Evolutionary conservation across 345 rosid species (phyloP), one percentile per base, ranked within the genome.

Genomic region (Eucalyptus lansdowneana): DNA sequence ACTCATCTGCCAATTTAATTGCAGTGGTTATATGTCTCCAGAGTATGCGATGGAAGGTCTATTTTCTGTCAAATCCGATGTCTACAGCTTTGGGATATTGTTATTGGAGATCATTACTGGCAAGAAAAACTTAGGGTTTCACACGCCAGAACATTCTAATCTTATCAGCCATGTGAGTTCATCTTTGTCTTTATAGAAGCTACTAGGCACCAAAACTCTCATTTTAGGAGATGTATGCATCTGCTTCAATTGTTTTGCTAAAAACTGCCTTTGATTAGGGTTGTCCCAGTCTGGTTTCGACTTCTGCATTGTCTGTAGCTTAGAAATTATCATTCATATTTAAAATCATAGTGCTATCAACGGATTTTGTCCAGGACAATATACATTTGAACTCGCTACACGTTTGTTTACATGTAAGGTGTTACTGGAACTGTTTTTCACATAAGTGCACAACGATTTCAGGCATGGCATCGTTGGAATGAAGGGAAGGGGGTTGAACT

Each of bases 21-120:
- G 87, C 91, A 95, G 97, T 44, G 98, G 97, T 44, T 96, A 95
- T 86, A 96, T 96, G 97, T 92, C 98, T 51, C 98, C 97, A 5
- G 98, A 96, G 92, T 96, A 96, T 21, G 97, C 97, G 1, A 96
- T 96, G 96, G 97, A 96, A 93, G 97, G 97, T 11, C 86, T 94
- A 7, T 95, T 96, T 90, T 96, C 97, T 15, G 92, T 94, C 44
- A 96, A 96, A 86, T 96, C 98, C 1, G 98, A 96, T 54, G 98
- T 96, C 1, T 95, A 93, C 53, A 95, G 97, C 92, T 95, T 96
- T 27, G 98, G 98, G 49, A 96, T 96, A 62, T 89, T 96, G 87
- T 56, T 95, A 88, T 90, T 96, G 22, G 98, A 96, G 94, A 94
- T 96, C 40, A 87, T 95, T 16, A 91, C 94, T 11, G 97, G 98